Percentiles rank a stretch among this genome's conserved stretches.
Evolutionary conservation across 495 filamentous ascomycete species (phyloP).

Genomic region (Tuber aestivum): DNA sequence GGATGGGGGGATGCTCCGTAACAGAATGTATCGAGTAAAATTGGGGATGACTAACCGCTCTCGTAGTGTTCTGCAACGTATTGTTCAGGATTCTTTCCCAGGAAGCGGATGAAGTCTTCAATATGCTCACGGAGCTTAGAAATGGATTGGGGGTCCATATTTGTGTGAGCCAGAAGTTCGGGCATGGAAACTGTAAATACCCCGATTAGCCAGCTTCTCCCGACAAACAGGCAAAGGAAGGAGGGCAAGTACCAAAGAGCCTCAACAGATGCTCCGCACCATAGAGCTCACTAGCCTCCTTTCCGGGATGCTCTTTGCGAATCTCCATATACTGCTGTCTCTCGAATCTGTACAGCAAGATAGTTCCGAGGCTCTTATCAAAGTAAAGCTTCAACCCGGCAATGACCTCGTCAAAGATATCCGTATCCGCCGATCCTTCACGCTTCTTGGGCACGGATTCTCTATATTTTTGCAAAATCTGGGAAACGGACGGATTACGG

Average conservation of each 20-base stretch:
- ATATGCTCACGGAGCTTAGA: constrained; percentile 83
- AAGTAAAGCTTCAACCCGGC: constrained; percentile 85
- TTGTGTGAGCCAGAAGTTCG: constrained; percentile 90
- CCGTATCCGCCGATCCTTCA: constrained; percentile 60
- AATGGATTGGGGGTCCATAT: constrained; percentile 89
- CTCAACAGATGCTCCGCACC: constrained; percentile 86
- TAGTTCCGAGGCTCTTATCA: constrained; percentile 73
- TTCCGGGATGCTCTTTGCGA: constrained; percentile 53
- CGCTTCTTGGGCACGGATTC: constrained; percentile 59
- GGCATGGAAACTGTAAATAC: constrained; percentile 67
- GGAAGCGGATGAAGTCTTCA: constrained; percentile 69
- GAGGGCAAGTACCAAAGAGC: constrained; percentile 65
- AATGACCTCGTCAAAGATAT: constrained; percentile 83
- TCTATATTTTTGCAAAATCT: constrained; percentile 74
- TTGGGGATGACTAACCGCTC: constrained; percentile 42
- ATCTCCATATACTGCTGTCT: constrained; percentile 74
- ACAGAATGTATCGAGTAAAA: constrained; percentile 6
- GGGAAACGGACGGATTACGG: constrained; percentile 62
- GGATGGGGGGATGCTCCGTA: not conserved
- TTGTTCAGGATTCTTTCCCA: constrained; percentile 62
- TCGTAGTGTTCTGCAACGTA: constrained; percentile 80
- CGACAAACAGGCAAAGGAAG: not conserved
- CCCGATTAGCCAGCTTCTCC: constrained; percentile 9
- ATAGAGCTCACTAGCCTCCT: constrained; percentile 70
- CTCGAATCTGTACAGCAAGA: constrained; percentile 89